Conservation (phyloP, 352 stramenopile genomes). For the Halophytophthora polymorphica region DNA sequence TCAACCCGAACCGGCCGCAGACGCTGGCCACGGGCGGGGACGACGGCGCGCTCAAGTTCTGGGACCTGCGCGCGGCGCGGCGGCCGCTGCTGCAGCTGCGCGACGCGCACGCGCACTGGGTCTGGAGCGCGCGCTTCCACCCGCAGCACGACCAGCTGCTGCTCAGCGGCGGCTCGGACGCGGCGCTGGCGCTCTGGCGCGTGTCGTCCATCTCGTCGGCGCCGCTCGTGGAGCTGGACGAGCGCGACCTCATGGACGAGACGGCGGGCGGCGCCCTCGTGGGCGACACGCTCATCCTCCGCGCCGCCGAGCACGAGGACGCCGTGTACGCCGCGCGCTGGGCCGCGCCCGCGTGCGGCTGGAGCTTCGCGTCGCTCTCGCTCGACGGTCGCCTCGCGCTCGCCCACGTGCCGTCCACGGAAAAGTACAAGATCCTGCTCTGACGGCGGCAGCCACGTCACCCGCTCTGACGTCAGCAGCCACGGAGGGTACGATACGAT, state of each 20-base stretch:
- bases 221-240: slow-evolving; percentile 93
- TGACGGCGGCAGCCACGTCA: too few relatives aligned
- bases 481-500: slow-evolving; percentile 15
- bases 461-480: slow-evolving; percentile 64
- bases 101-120: slow-evolving; percentile 93
- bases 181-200: slow-evolving; percentile 93
- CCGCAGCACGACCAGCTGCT: slow-evolving; percentile 98
- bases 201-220: slow-evolving; percentile 96
- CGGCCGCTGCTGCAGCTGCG: slow-evolving; percentile 80
- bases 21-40: slow-evolving; percentile 90
- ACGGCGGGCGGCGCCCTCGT: slow-evolving; percentile 53
- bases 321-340: slow-evolving; percentile 93
- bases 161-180: slow-evolving; percentile 91
- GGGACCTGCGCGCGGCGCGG: slow-evolving; percentile 89
- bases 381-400: slow-evolving; percentile 95
- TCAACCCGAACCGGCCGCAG: slow-evolving; percentile 97
- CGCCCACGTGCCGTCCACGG: slow-evolving; percentile 96
- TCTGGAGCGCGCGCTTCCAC: slow-evolving; percentile 93
- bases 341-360: slow-evolving; percentile 91
- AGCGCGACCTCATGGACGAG: slow-evolving; percentile 70
- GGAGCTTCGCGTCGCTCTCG: slow-evolving; percentile 94
- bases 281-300: slow-evolving; percentile 70
- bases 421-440: slow-evolving; percentile 99
- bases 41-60: slow-evolving; percentile 97
- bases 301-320: slow-evolving; percentile 94